Percentiles rank a stretch among this genome's conserved stretches.
Conservation (phyloP, 73 alveolate genomes). For the Durusdinium trenchii region DNA sequence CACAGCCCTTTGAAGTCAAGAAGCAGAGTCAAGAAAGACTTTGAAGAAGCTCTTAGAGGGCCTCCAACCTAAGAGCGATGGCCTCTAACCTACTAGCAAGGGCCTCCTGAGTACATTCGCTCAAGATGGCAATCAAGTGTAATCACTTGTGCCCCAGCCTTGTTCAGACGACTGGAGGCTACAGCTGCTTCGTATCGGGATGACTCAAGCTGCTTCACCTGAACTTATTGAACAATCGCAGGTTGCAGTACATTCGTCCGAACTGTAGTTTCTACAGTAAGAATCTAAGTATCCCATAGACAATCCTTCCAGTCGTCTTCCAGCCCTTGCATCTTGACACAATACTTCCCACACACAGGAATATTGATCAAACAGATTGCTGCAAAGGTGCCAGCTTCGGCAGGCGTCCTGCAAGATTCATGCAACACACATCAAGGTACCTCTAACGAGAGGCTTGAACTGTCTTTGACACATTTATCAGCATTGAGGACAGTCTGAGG, state of each 20-base stretch:
- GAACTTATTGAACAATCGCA: neutral
- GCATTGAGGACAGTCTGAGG: neutral
- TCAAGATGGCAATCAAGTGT: too few relatives aligned
- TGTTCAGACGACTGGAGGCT: slow-evolving; percentile 61
- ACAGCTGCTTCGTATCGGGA: slow-evolving; percentile 71
- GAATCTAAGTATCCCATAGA: too few relatives aligned
- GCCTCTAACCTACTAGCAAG: too few relatives aligned
- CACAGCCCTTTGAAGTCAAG: neutral
- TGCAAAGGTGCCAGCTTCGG: slow-evolving; percentile 1
- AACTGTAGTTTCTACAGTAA: too few relatives aligned
- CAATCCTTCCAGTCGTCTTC: too few relatives aligned
- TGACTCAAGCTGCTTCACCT: slow-evolving; percentile 60
- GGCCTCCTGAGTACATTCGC: neutral
- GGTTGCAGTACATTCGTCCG: neutral
- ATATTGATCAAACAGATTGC: too few relatives aligned
- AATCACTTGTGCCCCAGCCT: slow-evolving; percentile 59
- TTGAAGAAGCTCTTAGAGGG: neutral
- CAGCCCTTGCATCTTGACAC: too few relatives aligned
- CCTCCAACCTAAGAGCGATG: too few relatives aligned
- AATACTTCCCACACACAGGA: too few relatives aligned
- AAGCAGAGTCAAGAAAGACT: neutral
- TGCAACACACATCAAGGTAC: neutral
- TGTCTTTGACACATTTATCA: neutral
- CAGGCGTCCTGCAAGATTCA: neutral
- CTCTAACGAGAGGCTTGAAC: neutral